Base-by-base conservation (phyloP, 2,329 filamentous ascomycete genomes). In the Verticillium nonalfalfae region DNA sequence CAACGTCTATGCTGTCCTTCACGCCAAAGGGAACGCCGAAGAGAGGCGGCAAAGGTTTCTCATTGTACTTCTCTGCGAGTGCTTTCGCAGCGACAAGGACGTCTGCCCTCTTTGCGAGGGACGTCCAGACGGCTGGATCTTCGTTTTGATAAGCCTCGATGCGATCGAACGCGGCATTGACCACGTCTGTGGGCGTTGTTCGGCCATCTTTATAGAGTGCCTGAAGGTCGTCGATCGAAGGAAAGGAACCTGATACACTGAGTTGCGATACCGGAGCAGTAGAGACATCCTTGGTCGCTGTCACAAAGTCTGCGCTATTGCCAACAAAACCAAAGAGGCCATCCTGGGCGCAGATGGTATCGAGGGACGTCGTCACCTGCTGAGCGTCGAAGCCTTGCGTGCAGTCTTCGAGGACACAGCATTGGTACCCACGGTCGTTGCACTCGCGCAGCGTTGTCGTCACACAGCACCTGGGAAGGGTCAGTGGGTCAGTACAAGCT, bases 381-480 rank as follows among this genome's bases (percentile, higher is more conserved):
- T 75, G 72, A 11, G 71, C 69, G 59, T 81, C 76, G 61, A 82
- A 82, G 1, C 80, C 80, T 56, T 75, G 76, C 0, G 80, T 82
- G 64, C 76, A 81, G 66, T 82, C 78, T 7, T 71, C 73, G 21
- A 82, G 70, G 15, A 80, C 76, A 73, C 83, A 86, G 69, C 81
- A 85, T 66, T 86, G 81, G 64, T 84, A 86, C 0, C 84, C 85
- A n/a, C 85, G 78, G 66, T 86, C 84, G 61, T 82, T 83, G 36
- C 81, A 81, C 70, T 86, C 84, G 40, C 45, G 45, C 10, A 52
- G 45, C 10, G 45, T 52, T 18, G 45, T 52, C n/a, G 45, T 58
- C 7, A 58, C 56, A 9, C 56, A 81, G 57, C n/a, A 52, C 18
- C 45, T 52, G 18, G 6, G 18, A 52, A 21, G 9, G n/a, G 56